A percentile compares a stretch with the other conserved stretches of the same genome.
Evolutionary conservation across 2,329 filamentous ascomycete genomes (phyloP).

Genomic region (Fusarium pseudocircinatum): DNA sequence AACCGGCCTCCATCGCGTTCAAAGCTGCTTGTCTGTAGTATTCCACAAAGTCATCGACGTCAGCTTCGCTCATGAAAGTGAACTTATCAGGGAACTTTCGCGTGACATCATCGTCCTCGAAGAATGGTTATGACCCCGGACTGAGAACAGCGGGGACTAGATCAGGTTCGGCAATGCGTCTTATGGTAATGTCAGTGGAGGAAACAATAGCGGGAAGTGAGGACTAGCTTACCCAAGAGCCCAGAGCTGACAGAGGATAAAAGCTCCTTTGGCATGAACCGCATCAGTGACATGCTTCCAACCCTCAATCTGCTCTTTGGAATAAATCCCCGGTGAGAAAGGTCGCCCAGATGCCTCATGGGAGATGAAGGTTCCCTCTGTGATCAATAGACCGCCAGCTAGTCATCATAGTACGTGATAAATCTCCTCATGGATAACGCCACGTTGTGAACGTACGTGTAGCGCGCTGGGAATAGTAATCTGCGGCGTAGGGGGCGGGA

Average conservation of each 20-base stretch:
- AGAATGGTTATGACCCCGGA: conserved; percentile 12
- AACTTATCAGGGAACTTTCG: neutral
- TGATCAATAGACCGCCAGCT: conserved; percentile 55
- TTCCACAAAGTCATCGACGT: conserved; percentile 70
- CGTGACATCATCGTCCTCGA: neutral
- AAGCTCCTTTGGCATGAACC: conserved; percentile 70
- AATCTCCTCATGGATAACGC: rapidly evolving
- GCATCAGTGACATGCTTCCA: conserved; percentile 71
- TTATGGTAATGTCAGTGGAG: neutral
- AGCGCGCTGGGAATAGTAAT: conserved; percentile 59
- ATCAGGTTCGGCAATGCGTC: conserved; percentile 28
- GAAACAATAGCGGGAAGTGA: neutral
- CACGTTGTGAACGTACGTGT: conserved; percentile 21
- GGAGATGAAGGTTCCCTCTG: conserved; percentile 57
- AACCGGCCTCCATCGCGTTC: conserved; percentile 69
- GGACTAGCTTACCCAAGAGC: conserved; percentile 62
- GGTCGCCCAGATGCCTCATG: conserved; percentile 45
- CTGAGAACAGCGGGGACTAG: conserved; percentile 22
- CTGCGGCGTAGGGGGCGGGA: conserved; percentile 48
- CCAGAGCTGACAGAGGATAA: conserved; percentile 72
- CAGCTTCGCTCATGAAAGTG: conserved; percentile 67
- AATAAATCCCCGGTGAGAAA: conserved; percentile 57
- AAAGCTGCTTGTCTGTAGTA: conserved; percentile 65
- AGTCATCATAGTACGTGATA: neutral
- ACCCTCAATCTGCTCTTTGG: conserved; percentile 62